Evolutionary conservation across 495 filamentous ascomycete genomes (phyloP).

Genomic region (Aspergillus homomorphus): DNA sequence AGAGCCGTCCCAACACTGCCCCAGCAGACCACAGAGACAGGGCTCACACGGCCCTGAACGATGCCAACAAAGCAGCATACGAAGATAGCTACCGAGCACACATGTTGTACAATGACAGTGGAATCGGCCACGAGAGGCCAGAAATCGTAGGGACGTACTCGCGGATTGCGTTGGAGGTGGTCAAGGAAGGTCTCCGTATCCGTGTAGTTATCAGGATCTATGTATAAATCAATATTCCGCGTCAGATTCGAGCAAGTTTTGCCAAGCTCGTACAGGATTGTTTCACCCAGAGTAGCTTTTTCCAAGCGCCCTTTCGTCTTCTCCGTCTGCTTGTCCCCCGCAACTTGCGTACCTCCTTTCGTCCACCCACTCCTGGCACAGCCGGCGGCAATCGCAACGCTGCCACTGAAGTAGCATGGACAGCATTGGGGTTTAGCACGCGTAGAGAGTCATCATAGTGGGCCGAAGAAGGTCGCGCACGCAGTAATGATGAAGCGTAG

Average conservation of each 20-base stretch:
- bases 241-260: neutral
- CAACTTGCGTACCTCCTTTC: slow-evolving; percentile 48
- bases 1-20: slow-evolving; percentile 78
- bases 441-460: slow-evolving; percentile 38
- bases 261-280: slow-evolving; percentile 68
- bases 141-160: slow-evolving; percentile 93
- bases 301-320: slow-evolving; percentile 70
- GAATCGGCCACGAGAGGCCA: slow-evolving; percentile 95
- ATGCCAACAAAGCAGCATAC: slow-evolving; percentile 92
- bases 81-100: slow-evolving; percentile 91
- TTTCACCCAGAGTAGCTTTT: slow-evolving; percentile 97
- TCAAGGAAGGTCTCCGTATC: slow-evolving; percentile 94
- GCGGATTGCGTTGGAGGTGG: slow-evolving; percentile 91
- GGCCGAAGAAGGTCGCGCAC: slow-evolving; percentile 47
- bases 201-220: slow-evolving; percentile 97
- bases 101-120: slow-evolving; percentile 95
- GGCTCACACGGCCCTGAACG: slow-evolving; percentile 76
- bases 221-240: neutral
- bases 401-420: slow-evolving; percentile 31
- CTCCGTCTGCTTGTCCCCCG: slow-evolving; percentile 56
- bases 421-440: slow-evolving; percentile 30
- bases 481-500: slow-evolving; percentile 55
- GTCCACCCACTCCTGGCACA: slow-evolving; percentile 21
- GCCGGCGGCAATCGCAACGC: slow-evolving; percentile 39
- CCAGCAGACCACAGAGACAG: slow-evolving; percentile 81